Evolutionary conservation across 768 basidiomycete species (phyloP).

Genomic region (Leccinum obscurum): DNA sequence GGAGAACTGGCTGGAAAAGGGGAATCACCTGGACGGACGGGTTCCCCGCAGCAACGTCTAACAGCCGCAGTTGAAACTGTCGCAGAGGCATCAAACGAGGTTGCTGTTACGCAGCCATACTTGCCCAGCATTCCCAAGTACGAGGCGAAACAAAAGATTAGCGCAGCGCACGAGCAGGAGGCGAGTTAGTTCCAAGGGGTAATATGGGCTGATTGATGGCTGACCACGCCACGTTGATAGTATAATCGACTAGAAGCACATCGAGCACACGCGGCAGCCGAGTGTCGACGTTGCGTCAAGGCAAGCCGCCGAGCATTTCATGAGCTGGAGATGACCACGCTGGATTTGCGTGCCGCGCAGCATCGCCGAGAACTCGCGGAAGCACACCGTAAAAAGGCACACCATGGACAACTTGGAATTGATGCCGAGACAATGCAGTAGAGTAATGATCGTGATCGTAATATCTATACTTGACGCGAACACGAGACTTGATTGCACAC

Average conservation of each 20-base stretch:
- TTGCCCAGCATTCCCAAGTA: conserved; percentile 35
- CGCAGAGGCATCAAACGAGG: conserved; percentile 16
- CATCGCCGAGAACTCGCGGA: conserved; percentile 58
- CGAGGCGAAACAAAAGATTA: conserved; percentile 30
- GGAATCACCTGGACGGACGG: conserved; percentile 27
- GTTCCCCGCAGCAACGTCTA: conserved; percentile 11
- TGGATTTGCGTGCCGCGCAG: conserved; percentile 63
- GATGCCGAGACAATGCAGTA: conserved; percentile 37
- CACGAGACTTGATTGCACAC: conserved; percentile 67
- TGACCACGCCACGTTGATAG: conserved; percentile 12
- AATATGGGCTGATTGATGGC: conserved; percentile 1
- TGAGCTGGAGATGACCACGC: conserved; percentile 58
- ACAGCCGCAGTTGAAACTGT: conserved; percentile 15
- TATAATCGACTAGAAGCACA: conserved; percentile 39
- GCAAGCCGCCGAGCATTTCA: conserved; percentile 51
- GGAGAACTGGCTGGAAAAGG: conserved; percentile 21
- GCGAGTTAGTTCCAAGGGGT: conserved; percentile 16
- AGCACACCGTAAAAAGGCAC: conserved; percentile 60
- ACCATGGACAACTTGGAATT: conserved; percentile 60
- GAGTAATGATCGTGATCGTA: conserved; percentile 26
- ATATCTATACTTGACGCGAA: conserved; percentile 22
- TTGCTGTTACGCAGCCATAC: conserved; percentile 27
- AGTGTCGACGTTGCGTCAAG: conserved; percentile 41
- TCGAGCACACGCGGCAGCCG: conserved; percentile 39
- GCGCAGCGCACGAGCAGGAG: conserved; percentile 27